Evolutionary conservation across 2,329 filamentous ascomycete species (phyloP).

Genomic region (Alternaria infectoria): DNA sequence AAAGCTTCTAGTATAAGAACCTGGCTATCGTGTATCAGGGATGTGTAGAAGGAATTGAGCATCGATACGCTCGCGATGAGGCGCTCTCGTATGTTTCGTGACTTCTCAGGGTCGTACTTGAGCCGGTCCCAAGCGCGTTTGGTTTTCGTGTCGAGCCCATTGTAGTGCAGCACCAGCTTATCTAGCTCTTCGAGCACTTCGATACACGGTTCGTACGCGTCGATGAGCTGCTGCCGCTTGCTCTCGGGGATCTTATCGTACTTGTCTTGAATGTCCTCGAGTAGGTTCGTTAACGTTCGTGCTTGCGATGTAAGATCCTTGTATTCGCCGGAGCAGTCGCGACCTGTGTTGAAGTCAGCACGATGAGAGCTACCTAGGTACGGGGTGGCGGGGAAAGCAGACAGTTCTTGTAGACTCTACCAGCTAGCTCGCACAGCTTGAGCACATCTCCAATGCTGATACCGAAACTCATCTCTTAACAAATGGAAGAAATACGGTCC

Average conservation of each 20-base stretch:
- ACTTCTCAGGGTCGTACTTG: conserved; percentile 36
- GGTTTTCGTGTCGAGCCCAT: conserved; percentile 36
- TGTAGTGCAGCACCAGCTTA: conserved; percentile 34
- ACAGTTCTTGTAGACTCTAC: conserved; percentile 36
- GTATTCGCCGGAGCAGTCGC: conserved; percentile 40
- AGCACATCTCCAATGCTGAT: conserved; percentile 34
- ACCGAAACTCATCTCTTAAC: conserved; percentile 32
- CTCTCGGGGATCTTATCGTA: conserved; percentile 28
- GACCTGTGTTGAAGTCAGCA: conserved; percentile 21
- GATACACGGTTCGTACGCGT: conserved; percentile 31
- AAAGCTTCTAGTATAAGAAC: conserved; percentile 39
- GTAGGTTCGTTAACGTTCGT: conserved; percentile 33
- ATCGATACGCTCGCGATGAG: conserved; percentile 31
- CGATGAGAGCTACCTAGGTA: no score
- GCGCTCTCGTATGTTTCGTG: conserved; percentile 26
- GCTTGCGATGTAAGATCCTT: conserved; percentile 33
- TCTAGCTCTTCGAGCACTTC: conserved; percentile 37
- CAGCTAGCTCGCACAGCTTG: conserved; percentile 33
- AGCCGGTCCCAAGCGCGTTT: conserved; percentile 40
- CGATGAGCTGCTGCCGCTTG: conserved; percentile 28
- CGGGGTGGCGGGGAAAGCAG: neutral
- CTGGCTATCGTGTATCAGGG: conserved; percentile 36
- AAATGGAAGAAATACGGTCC: neutral
- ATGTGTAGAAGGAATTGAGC: conserved; percentile 37
- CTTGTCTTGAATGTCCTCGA: conserved; percentile 39